Evolutionary conservation across 2,329 filamentous ascomycete species (phyloP).

Genomic region (Macrophomina pseudophaseolina): DNA sequence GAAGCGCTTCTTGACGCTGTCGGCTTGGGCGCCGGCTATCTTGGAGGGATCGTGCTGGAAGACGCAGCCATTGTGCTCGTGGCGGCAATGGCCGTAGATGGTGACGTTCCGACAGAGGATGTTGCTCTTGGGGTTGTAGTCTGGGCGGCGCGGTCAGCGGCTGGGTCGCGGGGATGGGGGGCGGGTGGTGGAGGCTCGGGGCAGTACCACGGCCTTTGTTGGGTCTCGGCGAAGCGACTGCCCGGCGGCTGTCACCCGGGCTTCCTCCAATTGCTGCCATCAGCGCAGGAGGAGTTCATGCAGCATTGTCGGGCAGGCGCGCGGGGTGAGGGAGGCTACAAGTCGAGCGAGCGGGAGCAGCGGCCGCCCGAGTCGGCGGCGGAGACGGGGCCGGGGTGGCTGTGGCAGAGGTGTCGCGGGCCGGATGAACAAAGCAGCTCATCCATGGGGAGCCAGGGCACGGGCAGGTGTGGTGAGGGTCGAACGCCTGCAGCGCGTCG

Average conservation of each 20-base stretch:
- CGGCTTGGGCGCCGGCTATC: constrained; percentile 54
- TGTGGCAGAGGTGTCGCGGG: constrained; percentile 21
- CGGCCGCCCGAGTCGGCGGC: constrained; percentile 24
- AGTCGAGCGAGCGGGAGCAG: constrained; percentile 23
- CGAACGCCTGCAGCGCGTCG: constrained; percentile 21
- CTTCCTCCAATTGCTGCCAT: constrained; percentile 29
- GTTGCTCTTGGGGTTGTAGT: constrained; percentile 62
- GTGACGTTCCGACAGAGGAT: constrained; percentile 90
- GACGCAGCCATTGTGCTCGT: constrained; percentile 81
- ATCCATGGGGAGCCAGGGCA: constrained; percentile 22
- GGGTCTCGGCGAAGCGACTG: constrained; percentile 27
- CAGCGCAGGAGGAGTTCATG: constrained; percentile 26
- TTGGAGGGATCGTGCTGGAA: constrained; percentile 86
- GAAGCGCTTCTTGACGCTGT: constrained; percentile 72
- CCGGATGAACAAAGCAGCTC: constrained; percentile 25
- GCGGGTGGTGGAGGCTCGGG: background rate
- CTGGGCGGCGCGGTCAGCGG: constrained; percentile 19
- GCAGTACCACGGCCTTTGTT: constrained; percentile 27
- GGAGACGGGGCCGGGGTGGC: constrained; percentile 17
- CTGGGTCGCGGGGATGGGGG: background rate
- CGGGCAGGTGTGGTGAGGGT: constrained; percentile 9
- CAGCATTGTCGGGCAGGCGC: constrained; percentile 26
- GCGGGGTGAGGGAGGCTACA: constrained; percentile 13
- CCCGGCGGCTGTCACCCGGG: constrained; percentile 28
- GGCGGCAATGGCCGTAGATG: constrained; percentile 92